phyloP scores from a whole-genome alignment of 1,139 yeast genomes.

The Kodamaea fungicola region DNA sequence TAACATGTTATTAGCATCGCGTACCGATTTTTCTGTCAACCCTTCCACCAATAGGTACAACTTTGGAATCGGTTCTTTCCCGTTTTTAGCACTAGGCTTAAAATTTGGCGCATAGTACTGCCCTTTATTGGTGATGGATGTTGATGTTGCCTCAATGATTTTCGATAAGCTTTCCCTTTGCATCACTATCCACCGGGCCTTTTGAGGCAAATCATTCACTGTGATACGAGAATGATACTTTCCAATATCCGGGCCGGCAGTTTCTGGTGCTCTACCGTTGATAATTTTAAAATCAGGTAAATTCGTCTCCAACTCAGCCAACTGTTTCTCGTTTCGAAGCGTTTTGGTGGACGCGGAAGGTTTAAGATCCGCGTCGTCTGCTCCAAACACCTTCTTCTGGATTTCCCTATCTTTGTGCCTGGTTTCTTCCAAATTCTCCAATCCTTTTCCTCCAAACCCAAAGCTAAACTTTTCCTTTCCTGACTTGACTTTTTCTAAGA shows the following conservation, averaged over 20 bases:
- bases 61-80: slow-evolving; percentile 61
- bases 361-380: slow-evolving; percentile 9
- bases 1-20: slow-evolving; percentile 62
- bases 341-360: slow-evolving; percentile 4
- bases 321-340: slow-evolving; percentile 3
- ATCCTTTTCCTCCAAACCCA: slow-evolving; percentile 94
- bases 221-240: slow-evolving; percentile 68
- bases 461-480: slow-evolving; percentile 67
- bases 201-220: slow-evolving; percentile 83
- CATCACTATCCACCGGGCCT: slow-evolving; percentile 80
- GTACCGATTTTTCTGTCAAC: slow-evolving; percentile 58
- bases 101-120: slow-evolving; percentile 63
- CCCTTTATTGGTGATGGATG: slow-evolving; percentile 84
- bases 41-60: slow-evolving; percentile 80
- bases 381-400: slow-evolving; percentile 42
- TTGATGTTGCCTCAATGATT: slow-evolving; percentile 68
- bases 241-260: slow-evolving; percentile 61
- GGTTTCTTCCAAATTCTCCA: slow-evolving; percentile 71
- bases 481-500: slow-evolving; percentile 57
- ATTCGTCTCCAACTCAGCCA: slow-evolving; percentile 9
- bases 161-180: slow-evolving; percentile 62
- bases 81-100: slow-evolving; percentile 26
- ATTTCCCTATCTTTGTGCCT: slow-evolving; percentile 55
- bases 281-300: slow-evolving; percentile 48
- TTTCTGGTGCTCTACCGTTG: slow-evolving; percentile 56